Conservation (phyloP, 1,284 basidiomycete genomes). For the Agaricales sp. region DNA sequence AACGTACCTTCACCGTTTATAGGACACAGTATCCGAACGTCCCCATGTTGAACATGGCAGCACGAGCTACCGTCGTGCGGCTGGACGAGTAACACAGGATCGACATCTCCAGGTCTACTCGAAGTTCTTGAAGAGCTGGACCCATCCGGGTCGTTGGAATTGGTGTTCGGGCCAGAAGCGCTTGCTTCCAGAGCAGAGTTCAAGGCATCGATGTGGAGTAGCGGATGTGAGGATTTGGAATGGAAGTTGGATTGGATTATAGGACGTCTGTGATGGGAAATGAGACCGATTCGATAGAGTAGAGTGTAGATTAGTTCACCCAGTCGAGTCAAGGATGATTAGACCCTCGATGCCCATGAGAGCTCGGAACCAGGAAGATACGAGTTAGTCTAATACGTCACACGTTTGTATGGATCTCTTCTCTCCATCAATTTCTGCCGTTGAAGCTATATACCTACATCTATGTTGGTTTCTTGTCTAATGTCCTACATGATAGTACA, state of each 20-base stretch:
- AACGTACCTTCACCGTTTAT: slow-evolving; percentile 69
- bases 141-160: no score
- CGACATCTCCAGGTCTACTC: slow-evolving; percentile 39
- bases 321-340: slow-evolving; percentile 77
- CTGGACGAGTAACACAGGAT: slow-evolving; percentile 60
- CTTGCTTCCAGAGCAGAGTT: slow-evolving; percentile 57
- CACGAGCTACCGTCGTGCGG: slow-evolving; percentile 52
- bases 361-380: no score
- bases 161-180: no score
- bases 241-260: slow-evolving; percentile 91
- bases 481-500: no score
- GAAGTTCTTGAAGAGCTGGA: not conserved
- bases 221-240: slow-evolving; percentile 67
- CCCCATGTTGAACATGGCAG: slow-evolving; percentile 72
- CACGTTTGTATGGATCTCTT: no score
- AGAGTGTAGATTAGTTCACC: no score
- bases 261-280: slow-evolving; percentile 75
- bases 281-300: no score
- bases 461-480: no score
- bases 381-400: no score
- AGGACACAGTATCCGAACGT: slow-evolving; percentile 72
- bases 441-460: no score
- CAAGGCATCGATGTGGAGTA: slow-evolving; percentile 80
- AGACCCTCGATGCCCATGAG: slow-evolving; percentile 83
- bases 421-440: no score